These are phyloP conservation scores for Beta macrorhiza DNA, from an alignment of 179 eudicot genomes.

Conservation along the genomic window DNA sequence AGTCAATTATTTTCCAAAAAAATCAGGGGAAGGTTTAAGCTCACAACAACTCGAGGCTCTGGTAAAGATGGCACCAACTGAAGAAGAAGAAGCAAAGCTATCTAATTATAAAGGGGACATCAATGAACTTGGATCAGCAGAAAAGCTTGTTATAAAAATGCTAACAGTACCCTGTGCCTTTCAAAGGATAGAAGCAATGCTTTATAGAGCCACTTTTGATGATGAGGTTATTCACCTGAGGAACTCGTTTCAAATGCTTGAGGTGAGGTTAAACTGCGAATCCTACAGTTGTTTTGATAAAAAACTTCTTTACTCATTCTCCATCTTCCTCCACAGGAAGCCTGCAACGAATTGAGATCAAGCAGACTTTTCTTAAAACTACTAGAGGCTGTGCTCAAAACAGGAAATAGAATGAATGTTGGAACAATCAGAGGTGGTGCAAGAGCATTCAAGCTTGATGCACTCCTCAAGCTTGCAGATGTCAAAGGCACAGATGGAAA, in stretches of 20 bases:
- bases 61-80: slow-evolving; percentile 83
- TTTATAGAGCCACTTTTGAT: slow-evolving; percentile 81
- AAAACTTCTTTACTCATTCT: background rate
- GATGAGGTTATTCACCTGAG: slow-evolving; percentile 78
- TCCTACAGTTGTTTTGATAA: background rate
- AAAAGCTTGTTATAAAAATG: slow-evolving; percentile 63
- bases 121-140: slow-evolving; percentile 75
- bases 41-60: slow-evolving; percentile 84
- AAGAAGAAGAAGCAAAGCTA: slow-evolving; percentile 80
- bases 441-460: slow-evolving; percentile 90
- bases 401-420: slow-evolving; percentile 93
- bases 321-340: slow-evolving; percentile 51
- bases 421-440: slow-evolving; percentile 99
- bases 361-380: slow-evolving; percentile 81
- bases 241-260: slow-evolving; percentile 83
- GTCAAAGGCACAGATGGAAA: slow-evolving; percentile 95
- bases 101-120: slow-evolving; percentile 59
- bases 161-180: slow-evolving; percentile 72
- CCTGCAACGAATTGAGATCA: slow-evolving; percentile 92
- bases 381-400: slow-evolving; percentile 93
- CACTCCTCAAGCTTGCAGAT: slow-evolving; percentile 91
- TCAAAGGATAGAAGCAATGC: slow-evolving; percentile 87
- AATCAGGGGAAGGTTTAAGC: slow-evolving; percentile 71
- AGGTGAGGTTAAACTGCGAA: slow-evolving; percentile 48
- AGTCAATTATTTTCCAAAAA: background rate